These are phyloP conservation scores for Sordariomycetes sp. DNA, from an alignment of 2,329 filamentous ascomycete genomes.

Conservation along the genomic window DNA sequence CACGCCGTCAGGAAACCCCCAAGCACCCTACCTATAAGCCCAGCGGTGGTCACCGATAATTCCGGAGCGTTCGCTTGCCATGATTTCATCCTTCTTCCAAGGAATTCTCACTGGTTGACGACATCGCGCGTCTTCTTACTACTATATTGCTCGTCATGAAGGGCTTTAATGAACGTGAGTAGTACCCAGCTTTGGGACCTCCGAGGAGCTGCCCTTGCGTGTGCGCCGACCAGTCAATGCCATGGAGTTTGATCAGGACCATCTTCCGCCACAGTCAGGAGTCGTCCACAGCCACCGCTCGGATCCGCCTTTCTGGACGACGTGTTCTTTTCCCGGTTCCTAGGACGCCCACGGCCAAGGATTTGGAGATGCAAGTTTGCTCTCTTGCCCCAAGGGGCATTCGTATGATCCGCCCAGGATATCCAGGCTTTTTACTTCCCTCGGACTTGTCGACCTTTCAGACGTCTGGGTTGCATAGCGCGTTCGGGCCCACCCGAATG, in stretches of 20 bases:
- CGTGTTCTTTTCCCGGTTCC: background rate
- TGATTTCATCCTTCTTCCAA: background rate
- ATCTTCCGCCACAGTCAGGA: background rate
- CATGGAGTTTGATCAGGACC: background rate
- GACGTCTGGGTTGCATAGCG: background rate
- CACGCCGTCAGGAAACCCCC: conserved; percentile 4
- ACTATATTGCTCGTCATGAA: background rate
- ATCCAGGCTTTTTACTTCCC: background rate
- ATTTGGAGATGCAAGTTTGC: conserved; percentile 4
- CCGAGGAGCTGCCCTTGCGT: background rate
- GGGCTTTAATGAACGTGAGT: background rate
- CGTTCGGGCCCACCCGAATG: background rate
- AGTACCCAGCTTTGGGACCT: background rate
- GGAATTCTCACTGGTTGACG: background rate
- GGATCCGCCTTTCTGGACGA: background rate
- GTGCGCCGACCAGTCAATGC: background rate
- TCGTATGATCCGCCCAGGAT: background rate
- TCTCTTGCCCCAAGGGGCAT: background rate
- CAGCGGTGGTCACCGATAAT: background rate
- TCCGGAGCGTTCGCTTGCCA: background rate
- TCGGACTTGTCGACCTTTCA: background rate
- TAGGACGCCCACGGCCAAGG: background rate
- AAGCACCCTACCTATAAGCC: conserved; percentile 2
- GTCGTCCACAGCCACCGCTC: background rate
- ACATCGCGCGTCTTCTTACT: background rate